phyloP scores from a whole-genome alignment of 78 protist genomes.

The Dictyostelium firmibasis region DNA sequence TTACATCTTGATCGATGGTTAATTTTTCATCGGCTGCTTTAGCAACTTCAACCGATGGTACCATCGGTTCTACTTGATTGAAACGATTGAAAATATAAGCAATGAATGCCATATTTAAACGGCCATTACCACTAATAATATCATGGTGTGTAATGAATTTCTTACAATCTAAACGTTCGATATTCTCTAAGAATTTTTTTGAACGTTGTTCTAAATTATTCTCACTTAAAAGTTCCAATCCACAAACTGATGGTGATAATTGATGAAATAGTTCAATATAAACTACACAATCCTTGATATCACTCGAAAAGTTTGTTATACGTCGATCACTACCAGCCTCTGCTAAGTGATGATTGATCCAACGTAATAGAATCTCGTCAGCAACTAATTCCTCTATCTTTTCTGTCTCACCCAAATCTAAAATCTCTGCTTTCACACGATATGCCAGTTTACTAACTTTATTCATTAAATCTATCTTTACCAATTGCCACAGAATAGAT shows the following conservation, averaged over 20 bases:
- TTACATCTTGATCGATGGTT: neutral
- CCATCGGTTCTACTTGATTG: slow-evolving; percentile 54
- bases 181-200: slow-evolving; percentile 35
- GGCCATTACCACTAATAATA: slow-evolving; percentile 82
- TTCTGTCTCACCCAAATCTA: slow-evolving; percentile 12
- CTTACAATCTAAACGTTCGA: slow-evolving; percentile 69
- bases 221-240: slow-evolving; percentile 29
- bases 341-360: slow-evolving; percentile 71
- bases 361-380: slow-evolving; percentile 73
- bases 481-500: slow-evolving; percentile 67
- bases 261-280: slow-evolving; percentile 64
- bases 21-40: slow-evolving; percentile 4
- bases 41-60: slow-evolving; percentile 22
- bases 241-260: slow-evolving; percentile 28
- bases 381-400: slow-evolving; percentile 36
- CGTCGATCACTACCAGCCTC: neutral
- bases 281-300: slow-evolving; percentile 75
- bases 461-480: slow-evolving; percentile 65
- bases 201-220: slow-evolving; percentile 79
- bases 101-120: slow-evolving; percentile 90
- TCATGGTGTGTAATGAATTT: slow-evolving; percentile 80
- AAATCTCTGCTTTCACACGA: slow-evolving; percentile 58
- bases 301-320: slow-evolving; percentile 31
- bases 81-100: slow-evolving; percentile 90
- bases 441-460: slow-evolving; percentile 59